These are phyloP conservation scores for Amanita polypyramis DNA, from an alignment of 768 basidiomycete genomes.

Conservation along the genomic window DNA sequence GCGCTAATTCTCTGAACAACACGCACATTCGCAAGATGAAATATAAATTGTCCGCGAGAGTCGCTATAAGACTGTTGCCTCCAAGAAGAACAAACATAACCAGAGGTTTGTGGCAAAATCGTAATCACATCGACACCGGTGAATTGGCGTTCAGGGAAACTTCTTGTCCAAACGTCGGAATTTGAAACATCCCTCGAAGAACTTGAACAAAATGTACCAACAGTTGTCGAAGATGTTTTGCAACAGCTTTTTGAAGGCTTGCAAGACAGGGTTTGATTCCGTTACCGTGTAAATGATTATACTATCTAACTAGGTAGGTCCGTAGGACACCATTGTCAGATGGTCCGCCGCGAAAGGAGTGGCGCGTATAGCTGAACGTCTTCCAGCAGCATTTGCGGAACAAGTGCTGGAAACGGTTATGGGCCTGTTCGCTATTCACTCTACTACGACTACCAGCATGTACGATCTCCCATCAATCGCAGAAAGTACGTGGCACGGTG, in stretches of 20 bases:
- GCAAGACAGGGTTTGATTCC: slow-evolving; percentile 62
- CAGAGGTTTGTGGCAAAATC: background rate
- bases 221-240: slow-evolving; percentile 65
- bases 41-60: slow-evolving; percentile 57
- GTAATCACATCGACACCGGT: background rate
- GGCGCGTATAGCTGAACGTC: slow-evolving; percentile 71
- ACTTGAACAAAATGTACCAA: slow-evolving; percentile 58
- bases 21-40: slow-evolving; percentile 60
- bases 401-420: slow-evolving; percentile 81
- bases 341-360: slow-evolving; percentile 93
- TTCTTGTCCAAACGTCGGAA: background rate
- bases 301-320: slow-evolving; percentile 3
- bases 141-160: background rate
- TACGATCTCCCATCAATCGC: slow-evolving; percentile 70
- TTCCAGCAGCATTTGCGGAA: slow-evolving; percentile 62
- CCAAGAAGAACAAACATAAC: slow-evolving; percentile 14
- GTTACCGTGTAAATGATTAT: background rate
- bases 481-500: slow-evolving; percentile 92
- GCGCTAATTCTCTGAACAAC: slow-evolving; percentile 35
- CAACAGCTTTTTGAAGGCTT: slow-evolving; percentile 63
- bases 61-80: slow-evolving; percentile 55
- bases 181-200: slow-evolving; percentile 14
- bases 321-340: slow-evolving; percentile 86
- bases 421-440: slow-evolving; percentile 68
- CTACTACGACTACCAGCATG: slow-evolving; percentile 46